Evolutionary conservation across 345 rosid genomes (phyloP).

Genomic region (Eutrema heterophyllum): DNA sequence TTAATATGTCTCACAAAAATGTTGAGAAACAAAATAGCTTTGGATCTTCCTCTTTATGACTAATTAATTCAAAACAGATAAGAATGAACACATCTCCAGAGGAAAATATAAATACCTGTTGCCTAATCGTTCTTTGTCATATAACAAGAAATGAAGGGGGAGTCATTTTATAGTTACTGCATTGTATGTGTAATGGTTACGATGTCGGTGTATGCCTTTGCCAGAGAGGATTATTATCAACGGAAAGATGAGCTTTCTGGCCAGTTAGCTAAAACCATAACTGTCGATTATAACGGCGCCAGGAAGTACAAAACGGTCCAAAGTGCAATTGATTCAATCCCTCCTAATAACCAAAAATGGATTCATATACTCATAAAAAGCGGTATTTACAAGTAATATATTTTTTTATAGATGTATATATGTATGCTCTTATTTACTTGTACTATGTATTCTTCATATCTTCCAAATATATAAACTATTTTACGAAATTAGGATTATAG

Average conservation of each 20-base stretch:
- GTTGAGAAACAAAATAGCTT: not conserved
- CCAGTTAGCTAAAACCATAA: not conserved
- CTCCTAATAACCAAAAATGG: not conserved
- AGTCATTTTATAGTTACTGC: not conserved
- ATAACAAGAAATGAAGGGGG: not conserved
- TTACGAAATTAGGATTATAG: no score
- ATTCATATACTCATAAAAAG: not conserved
- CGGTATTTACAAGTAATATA: not conserved
- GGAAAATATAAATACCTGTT: no score
- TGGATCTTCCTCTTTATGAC: no score
- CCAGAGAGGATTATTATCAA: not conserved
- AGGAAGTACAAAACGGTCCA: not conserved
- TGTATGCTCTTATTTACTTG: not conserved
- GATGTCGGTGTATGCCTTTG: not conserved
- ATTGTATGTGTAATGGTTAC: not conserved
- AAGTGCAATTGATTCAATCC: conserved; percentile 3
- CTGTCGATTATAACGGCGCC: not conserved
- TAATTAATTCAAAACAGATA: no score
- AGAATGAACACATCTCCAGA: not conserved
- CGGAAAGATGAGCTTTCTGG: no score
- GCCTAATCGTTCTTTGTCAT: no score
- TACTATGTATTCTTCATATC: not conserved
- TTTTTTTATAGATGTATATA: no score
- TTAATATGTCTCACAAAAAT: not conserved
- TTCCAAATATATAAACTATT: no score